Conservation (phyloP, 441 rosid genomes). For the Dalechampia spathulata region DNA sequence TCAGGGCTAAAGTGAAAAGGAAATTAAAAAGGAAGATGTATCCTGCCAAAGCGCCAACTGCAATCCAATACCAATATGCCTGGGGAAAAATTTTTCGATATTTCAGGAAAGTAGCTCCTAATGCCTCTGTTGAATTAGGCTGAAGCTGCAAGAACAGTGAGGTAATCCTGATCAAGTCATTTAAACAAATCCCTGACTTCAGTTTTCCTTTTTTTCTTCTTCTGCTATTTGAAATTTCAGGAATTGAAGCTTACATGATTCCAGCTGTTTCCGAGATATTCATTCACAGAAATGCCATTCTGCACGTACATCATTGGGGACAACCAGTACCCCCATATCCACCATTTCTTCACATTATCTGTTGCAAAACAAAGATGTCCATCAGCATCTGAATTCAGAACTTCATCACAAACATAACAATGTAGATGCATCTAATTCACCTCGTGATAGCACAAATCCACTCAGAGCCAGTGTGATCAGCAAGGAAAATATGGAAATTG, state of each 20-base stretch:
- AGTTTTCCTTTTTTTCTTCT: no score
- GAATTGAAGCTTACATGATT: conserved; percentile 34
- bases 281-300: conserved; percentile 54
- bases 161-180: not conserved
- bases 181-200: not conserved
- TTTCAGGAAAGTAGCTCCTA: conserved; percentile 61
- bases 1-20: conserved; percentile 55
- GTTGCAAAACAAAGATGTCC: conserved; percentile 8
- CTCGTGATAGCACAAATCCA: conserved; percentile 55
- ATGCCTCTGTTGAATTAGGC: conserved; percentile 44
- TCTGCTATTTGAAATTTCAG: not conserved
- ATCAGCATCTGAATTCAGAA: conserved; percentile 11
- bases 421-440: conserved; percentile 16
- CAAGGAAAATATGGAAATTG: conserved; percentile 41
- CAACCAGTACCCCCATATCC: conserved; percentile 70
- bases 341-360: conserved; percentile 60
- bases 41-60: conserved; percentile 57
- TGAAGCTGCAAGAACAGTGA: conserved; percentile 32
- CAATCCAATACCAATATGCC: conserved; percentile 87
- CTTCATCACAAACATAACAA: not conserved
- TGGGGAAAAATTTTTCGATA: conserved; percentile 57
- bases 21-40: conserved; percentile 51
- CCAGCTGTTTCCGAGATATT: conserved; percentile 59
- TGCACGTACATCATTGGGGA: conserved; percentile 68
- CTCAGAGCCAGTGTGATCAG: conserved; percentile 44